phyloP scores from a whole-genome alignment of 2,329 filamentous ascomycete species.

The Paecilomyces niveus region DNA sequence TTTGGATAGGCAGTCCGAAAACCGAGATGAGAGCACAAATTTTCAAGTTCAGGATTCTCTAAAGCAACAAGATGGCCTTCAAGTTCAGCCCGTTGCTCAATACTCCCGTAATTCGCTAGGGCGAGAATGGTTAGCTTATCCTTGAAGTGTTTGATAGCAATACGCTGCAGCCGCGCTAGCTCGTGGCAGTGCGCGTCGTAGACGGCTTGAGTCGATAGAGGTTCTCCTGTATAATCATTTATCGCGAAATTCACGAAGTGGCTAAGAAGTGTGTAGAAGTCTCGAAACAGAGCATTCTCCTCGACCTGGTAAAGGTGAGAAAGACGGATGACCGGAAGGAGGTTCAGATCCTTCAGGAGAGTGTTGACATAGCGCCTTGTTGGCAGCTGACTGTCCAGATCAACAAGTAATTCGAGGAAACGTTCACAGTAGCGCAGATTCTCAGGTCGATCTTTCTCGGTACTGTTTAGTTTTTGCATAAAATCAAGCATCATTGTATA shows the following conservation, averaged over 20 bases:
- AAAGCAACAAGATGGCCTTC: conserved; percentile 66
- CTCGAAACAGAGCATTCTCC: conserved; percentile 68
- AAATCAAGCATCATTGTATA: conserved; percentile 83
- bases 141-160: conserved; percentile 73
- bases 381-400: conserved; percentile 86
- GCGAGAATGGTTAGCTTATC: conserved; percentile 87
- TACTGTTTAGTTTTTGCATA: conserved; percentile 61
- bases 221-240: conserved; percentile 79
- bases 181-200: conserved; percentile 72
- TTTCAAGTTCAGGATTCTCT: conserved; percentile 64
- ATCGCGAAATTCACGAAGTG: conserved; percentile 88
- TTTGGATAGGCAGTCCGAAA: conserved; percentile 77
- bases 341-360: conserved; percentile 75
- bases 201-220: conserved; percentile 63
- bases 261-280: conserved; percentile 69
- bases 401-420: conserved; percentile 84
- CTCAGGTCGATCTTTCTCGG: conserved; percentile 41
- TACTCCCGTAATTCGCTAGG: conserved; percentile 83
- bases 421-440: conserved; percentile 79
- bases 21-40: conserved; percentile 64
- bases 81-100: conserved; percentile 74
- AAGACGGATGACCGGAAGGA: conserved; percentile 67
- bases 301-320: conserved; percentile 73
- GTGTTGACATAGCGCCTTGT: conserved; percentile 91
- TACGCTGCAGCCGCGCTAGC: conserved; percentile 72